These are phyloP conservation scores for Nasturtium officinale DNA, from an alignment of 345 rosid genomes.

Conservation along the genomic window DNA sequence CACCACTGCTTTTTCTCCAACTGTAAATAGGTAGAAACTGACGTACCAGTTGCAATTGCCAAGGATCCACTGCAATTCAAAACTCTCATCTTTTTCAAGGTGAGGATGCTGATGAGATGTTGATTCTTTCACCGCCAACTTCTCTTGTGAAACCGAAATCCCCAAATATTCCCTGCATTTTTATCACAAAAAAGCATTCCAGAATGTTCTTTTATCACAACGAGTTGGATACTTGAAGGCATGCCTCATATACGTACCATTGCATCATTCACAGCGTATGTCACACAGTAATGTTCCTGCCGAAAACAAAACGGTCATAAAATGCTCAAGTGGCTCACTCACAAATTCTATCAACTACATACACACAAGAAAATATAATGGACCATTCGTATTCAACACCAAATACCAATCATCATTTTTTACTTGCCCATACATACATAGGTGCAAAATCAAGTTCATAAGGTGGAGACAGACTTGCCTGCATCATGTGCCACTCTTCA, in stretches of 20 bases:
- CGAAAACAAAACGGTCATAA: constrained; percentile 1
- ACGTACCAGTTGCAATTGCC: constrained; percentile 20
- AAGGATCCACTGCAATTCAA: constrained; percentile 28
- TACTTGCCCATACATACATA: background rate
- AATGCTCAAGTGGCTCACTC: background rate
- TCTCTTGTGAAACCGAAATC: constrained; percentile 59
- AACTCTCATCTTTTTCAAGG: constrained; percentile 35
- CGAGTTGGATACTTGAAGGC: background rate
- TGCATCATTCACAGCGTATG: constrained; percentile 80
- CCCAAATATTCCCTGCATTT: constrained; percentile 64
- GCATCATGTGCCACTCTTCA: constrained; percentile 99
- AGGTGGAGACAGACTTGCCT: constrained; percentile 60
- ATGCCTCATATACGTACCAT: constrained; percentile 58
- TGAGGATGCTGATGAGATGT: constrained; percentile 18
- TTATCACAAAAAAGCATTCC: constrained; percentile 11
- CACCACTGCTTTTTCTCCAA: background rate
- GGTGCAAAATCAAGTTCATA: constrained; percentile 6
- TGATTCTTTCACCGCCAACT: constrained; percentile 24
- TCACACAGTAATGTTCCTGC: constrained; percentile 67
- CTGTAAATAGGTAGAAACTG: background rate
- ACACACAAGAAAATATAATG: background rate
- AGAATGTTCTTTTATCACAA: background rate
- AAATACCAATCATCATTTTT: constrained; percentile 18
- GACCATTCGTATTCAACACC: constrained; percentile 1
- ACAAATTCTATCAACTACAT: constrained; percentile 24